Conservation (phyloP, 352 stramenopile genomes). For the Phytophthora capsici region DNA sequence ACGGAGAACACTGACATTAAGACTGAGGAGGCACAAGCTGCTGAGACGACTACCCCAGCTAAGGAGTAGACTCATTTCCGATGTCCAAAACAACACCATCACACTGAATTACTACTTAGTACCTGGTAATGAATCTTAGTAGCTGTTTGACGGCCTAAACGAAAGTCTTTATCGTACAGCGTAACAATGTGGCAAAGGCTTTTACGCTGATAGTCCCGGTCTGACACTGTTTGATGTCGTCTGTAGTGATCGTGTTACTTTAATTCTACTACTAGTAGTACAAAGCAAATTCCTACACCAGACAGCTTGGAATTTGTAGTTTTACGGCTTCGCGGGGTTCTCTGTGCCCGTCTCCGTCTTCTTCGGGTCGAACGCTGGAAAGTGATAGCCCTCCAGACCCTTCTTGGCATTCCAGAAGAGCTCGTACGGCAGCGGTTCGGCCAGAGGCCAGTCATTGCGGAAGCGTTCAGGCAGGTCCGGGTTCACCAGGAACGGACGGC, state of each 20-base stretch:
- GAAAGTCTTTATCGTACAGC: too few species aligned
- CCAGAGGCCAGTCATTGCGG: conserved; percentile 31
- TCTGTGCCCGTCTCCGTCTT: conserved; percentile 1
- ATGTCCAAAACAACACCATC: too few species aligned
- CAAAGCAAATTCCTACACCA: too few species aligned
- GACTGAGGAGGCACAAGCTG: conserved; percentile 3
- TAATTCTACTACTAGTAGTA: too few species aligned
- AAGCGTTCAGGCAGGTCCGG: conserved; percentile 45
- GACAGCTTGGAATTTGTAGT: neutral
- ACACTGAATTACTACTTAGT: too few species aligned
- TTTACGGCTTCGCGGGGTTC: conserved; percentile 11
- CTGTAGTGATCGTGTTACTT: too few species aligned
- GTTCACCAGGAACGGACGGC: conserved; percentile 42
- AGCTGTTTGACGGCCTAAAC: too few species aligned
- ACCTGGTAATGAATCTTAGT: too few species aligned
- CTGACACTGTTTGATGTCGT: too few species aligned
- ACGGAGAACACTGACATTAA: conserved; percentile 1
- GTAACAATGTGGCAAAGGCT: too few species aligned
- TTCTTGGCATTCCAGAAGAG: conserved; percentile 29
- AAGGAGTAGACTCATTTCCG: neutral
- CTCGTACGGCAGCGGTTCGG: conserved; percentile 15
- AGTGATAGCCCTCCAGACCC: conserved; percentile 23
- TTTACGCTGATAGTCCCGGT: too few species aligned
- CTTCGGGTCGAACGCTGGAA: conserved; percentile 24
- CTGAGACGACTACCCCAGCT: neutral